Percentiles rank a stretch among this genome's conserved stretches.
Evolutionary conservation across 169 alveolate species (phyloP).

Genomic region (Cytauxzoon felis): DNA sequence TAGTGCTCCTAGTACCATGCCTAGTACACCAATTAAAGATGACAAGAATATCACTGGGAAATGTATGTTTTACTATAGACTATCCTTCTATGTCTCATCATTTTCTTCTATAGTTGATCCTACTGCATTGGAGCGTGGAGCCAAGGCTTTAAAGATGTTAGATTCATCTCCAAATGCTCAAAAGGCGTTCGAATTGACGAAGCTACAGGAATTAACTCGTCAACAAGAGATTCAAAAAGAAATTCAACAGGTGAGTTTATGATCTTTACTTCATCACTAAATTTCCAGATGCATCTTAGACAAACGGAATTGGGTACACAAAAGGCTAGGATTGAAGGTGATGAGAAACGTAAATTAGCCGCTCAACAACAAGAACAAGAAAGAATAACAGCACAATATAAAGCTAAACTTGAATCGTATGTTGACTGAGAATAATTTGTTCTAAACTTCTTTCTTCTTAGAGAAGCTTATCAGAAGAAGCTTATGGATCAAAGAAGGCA

Average conservation of each 20-base stretch:
- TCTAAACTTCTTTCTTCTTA: not conserved
- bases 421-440: conserved; percentile 4
- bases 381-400: conserved; percentile 89
- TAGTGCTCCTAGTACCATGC: conserved; percentile 27
- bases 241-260: conserved; percentile 74
- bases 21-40: conserved; percentile 25
- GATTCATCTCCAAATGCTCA: conserved; percentile 90
- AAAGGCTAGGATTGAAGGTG: conserved; percentile 81
- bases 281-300: conserved; percentile 56
- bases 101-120: conserved; percentile 85
- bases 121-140: conserved; percentile 98
- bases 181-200: conserved; percentile 92
- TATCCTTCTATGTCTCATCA: not conserved
- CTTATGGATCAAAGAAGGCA: conserved; percentile 88
- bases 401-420: conserved; percentile 85
- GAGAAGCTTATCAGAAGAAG: conserved; percentile 87
- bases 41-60: conserved; percentile 62
- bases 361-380: conserved; percentile 91
- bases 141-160: conserved; percentile 94
- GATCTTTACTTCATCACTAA: not conserved
- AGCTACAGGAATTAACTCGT: conserved; percentile 91
- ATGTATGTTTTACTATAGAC: too few relatives aligned
- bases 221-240: conserved; percentile 90
- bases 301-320: conserved; percentile 70
- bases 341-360: conserved; percentile 86